Evolutionary conservation across 306 rosid species (phyloP).

Genomic region (Arachis hypogaea): DNA sequence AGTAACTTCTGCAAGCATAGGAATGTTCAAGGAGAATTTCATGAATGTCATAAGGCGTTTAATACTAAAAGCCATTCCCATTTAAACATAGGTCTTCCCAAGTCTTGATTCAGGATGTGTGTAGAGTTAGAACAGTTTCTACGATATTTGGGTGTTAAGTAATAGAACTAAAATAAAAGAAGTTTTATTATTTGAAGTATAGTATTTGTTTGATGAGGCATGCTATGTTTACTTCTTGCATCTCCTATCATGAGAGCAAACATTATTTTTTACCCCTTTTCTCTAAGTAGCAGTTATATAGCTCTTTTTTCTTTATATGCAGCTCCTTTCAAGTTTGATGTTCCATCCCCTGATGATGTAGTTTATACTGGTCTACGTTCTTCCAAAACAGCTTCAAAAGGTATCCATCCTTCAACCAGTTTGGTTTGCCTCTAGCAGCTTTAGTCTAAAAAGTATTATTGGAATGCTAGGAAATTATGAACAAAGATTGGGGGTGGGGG

Average conservation of each 20-base stretch:
- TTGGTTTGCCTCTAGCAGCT: slow-evolving; percentile 24
- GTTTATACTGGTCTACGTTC: slow-evolving; percentile 69
- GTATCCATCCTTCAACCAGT: slow-evolving; percentile 49
- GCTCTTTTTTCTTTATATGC: slow-evolving; percentile 43
- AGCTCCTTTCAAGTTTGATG: slow-evolving; percentile 89
- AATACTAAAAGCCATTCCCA: slow-evolving; percentile 55
- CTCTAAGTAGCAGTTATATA: slow-evolving; percentile 27
- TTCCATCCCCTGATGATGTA: slow-evolving; percentile 93
- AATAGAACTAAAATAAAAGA: slow-evolving; percentile 8
- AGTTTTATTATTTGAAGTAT: slow-evolving; percentile 11
- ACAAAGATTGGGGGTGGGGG: too few species aligned
- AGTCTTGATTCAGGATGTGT: slow-evolving; percentile 49
- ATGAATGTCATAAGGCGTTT: slow-evolving; percentile 67
- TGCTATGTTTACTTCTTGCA: slow-evolving; percentile 34
- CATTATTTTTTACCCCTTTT: slow-evolving; percentile 9
- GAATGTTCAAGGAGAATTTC: slow-evolving; percentile 71
- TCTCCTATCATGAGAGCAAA: slow-evolving; percentile 42
- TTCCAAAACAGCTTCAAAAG: slow-evolving; percentile 76
- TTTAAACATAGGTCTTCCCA: slow-evolving; percentile 76
- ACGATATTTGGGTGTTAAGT: slow-evolving; percentile 38
- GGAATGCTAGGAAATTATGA: background rate
- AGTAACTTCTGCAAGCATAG: slow-evolving; percentile 66
- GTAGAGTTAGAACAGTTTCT: slow-evolving; percentile 45
- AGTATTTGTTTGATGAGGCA: slow-evolving; percentile 20
- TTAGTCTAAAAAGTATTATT: slow-evolving; percentile 9